Evolutionary conservation across 768 basidiomycete genomes (phyloP), one percentile per base, ranked within the genome.

Genomic region (Hortiboletus campestris): DNA sequence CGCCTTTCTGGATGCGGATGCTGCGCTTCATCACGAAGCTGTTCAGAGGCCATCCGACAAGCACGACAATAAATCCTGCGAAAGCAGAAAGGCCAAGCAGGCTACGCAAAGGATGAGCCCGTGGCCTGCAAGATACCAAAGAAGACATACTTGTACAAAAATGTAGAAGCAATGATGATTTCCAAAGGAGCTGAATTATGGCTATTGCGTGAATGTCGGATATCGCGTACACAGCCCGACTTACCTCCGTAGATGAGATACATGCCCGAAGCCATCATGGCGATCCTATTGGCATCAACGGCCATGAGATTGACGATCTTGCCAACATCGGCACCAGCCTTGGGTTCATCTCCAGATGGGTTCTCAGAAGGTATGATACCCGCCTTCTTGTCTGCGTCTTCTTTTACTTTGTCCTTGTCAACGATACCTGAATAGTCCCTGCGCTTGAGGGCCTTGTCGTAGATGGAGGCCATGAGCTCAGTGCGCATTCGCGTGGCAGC

Each of bases 291-390:
- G 3, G 85, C 84, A 66, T 92, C 90, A 8, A 82, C 84, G 14
- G 89, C 84, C 91, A 95, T 95, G 35, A 94, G 72, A 60, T 92
- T 91, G 51, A 94, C 90, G 49, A 95, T 91, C 69, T 94, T 94
- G 13, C 94, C 94, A 13, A 89, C 78, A 67, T 93, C 89, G 9
- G 94, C 94, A 16, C 91, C 89, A 1, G 86, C 81, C 61, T 83
- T 86, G 1, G 85, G 82, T 31, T 89, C 76, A 55, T 74, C 73
- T 49, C 58, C 66, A 41, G 62, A 55, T 16, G 64, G 34, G 47
- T 69, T 64, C 72, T 78, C 46, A 5, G 61, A 53, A 9, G 56
- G 39, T 4, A 48, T 16, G 25, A 50, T 5, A 17, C 64, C 67
- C 9, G 61, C 57, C 32, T 61, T 67, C 29, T 57, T 67, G 19